Base-by-base conservation (phyloP, 257 asterid species). In the Solanum virginianum region DNA sequence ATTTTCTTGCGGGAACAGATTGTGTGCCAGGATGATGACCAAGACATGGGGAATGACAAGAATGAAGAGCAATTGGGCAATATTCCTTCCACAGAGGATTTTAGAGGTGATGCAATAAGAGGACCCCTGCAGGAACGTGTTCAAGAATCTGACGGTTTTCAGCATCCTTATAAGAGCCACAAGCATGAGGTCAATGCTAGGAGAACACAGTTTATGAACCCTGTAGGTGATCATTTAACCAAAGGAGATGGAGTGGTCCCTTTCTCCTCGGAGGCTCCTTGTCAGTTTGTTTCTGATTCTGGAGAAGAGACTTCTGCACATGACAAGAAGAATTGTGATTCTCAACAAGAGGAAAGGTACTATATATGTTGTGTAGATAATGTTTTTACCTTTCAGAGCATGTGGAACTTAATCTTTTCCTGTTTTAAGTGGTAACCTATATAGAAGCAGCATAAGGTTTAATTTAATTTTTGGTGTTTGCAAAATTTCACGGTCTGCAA, bases 11-110 rank as follows among this genome's bases (percentile, higher is more conserved):
- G 84, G 72, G 80, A 88, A 89, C 92, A 97, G 99, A 91, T 97
- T 75, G 87, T 91, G 81, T 94, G 98, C 90, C 95, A 91, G 82
- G 87, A 91, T 79, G 94, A 85, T 71, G 95, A 91, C 83, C 77
- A 85, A 71, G 41, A 81, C 54, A 54, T 60, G 8, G 87, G 53
- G 56, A 84, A 79, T 83, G 94, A 92, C 87, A 79, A 70, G 83
- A 69, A 69, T 69, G 87, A 86, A 57, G 97, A 87, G 69, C 93
- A 90, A 85, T 92, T 83, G 80, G 95, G 88, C 62, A 87, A 88
- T 86, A 93, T 87, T 85, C 84, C 89, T 22, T 81, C 84, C 1
- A 84, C 68, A 53, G 88, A 82, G 84, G 92, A 88, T 85, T 82
- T 81, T 83, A 88, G 88, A 83, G 95, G 80, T 80, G 93, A 90